phyloP scores from a whole-genome alignment of 257 asterid genomes.

The Salvia hispanica region DNA sequence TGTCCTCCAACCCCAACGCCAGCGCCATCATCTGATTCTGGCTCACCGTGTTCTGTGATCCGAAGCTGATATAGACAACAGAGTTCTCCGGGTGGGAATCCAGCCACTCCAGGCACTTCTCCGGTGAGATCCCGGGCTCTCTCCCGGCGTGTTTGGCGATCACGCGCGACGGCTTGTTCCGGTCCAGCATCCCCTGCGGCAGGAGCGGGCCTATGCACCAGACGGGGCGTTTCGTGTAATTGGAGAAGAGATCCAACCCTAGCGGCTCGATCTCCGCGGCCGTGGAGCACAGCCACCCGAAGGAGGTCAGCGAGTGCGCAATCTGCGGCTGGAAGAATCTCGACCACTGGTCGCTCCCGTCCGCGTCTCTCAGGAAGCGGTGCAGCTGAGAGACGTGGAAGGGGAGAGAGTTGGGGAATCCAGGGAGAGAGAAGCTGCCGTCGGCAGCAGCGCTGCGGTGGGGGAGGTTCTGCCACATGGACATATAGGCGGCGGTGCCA shows the following conservation, averaged over 20 bases:
- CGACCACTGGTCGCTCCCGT: constrained; percentile 84
- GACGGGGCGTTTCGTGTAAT: constrained; percentile 54
- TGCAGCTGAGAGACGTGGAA: constrained; percentile 64
- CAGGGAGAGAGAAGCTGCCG: constrained; percentile 32
- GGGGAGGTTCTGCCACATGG: constrained; percentile 79
- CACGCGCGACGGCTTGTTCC: constrained; percentile 19
- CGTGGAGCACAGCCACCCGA: constrained; percentile 69
- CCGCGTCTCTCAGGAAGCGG: constrained; percentile 55
- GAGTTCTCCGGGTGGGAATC: constrained; percentile 47
- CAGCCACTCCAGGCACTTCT: constrained; percentile 71
- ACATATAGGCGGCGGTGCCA: constrained; percentile 74
- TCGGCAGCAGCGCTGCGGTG: constrained; percentile 44
- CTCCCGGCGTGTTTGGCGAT: constrained; percentile 59
- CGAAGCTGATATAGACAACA: constrained; percentile 79
- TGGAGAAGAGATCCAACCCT: constrained; percentile 49
- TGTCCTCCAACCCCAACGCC: constrained; percentile 72
- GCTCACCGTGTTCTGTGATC: constrained; percentile 88
- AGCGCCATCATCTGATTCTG: constrained; percentile 79
- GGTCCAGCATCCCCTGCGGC: constrained; percentile 50
- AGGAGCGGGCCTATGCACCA: constrained; percentile 90
- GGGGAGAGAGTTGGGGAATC: constrained; percentile 53
- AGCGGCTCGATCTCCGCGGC: constrained; percentile 71
- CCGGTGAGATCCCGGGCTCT: constrained; percentile 63
- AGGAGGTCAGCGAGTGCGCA: constrained; percentile 40
- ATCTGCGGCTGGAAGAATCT: constrained; percentile 61